Evolutionary conservation across 1,139 yeast genomes (phyloP).

Genomic region (Blastobotrys elegans): DNA sequence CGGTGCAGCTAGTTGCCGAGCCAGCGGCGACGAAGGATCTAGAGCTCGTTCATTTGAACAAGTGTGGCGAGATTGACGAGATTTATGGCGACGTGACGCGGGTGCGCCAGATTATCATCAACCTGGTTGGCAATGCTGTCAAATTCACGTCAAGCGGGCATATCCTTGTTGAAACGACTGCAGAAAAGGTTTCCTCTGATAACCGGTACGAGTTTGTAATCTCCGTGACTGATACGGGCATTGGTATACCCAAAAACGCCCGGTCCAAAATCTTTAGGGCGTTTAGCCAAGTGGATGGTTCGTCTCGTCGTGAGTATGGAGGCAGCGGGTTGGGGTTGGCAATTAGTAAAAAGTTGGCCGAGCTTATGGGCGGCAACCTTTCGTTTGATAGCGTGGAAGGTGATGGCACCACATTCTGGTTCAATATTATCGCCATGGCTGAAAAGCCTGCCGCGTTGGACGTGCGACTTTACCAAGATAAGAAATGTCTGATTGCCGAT

Average conservation of each 20-base stretch:
- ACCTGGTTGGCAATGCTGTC: slow-evolving; percentile 53
- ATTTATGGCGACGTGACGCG: slow-evolving; percentile 50
- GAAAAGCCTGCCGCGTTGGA: slow-evolving; percentile 26
- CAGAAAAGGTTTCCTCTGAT: slow-evolving; percentile 34
- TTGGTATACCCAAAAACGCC: slow-evolving; percentile 51
- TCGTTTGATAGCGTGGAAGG: slow-evolving; percentile 50
- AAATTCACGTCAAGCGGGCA: slow-evolving; percentile 50
- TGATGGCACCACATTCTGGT: slow-evolving; percentile 48
- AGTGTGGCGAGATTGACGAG: slow-evolving; percentile 41
- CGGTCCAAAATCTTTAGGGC: slow-evolving; percentile 51
- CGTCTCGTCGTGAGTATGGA: slow-evolving; percentile 52
- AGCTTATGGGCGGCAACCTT: slow-evolving; percentile 54
- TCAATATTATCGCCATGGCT: slow-evolving; percentile 36
- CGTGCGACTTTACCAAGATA: slow-evolving; percentile 27
- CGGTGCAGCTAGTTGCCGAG: slow-evolving; percentile 49
- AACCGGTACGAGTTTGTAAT: slow-evolving; percentile 43
- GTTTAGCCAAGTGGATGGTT: slow-evolving; percentile 58
- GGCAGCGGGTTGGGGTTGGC: slow-evolving; percentile 61
- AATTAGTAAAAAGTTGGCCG: slow-evolving; percentile 53
- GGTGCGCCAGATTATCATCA: slow-evolving; percentile 50
- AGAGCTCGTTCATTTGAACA: slow-evolving; percentile 47
- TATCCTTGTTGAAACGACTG: slow-evolving; percentile 41
- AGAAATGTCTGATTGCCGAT: slow-evolving; percentile 39
- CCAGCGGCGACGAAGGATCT: slow-evolving; percentile 46
- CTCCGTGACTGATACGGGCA: slow-evolving; percentile 53